phyloP scores from a whole-genome alignment of 306 rosid species.

The Cyclanthera cordifolia region DNA sequence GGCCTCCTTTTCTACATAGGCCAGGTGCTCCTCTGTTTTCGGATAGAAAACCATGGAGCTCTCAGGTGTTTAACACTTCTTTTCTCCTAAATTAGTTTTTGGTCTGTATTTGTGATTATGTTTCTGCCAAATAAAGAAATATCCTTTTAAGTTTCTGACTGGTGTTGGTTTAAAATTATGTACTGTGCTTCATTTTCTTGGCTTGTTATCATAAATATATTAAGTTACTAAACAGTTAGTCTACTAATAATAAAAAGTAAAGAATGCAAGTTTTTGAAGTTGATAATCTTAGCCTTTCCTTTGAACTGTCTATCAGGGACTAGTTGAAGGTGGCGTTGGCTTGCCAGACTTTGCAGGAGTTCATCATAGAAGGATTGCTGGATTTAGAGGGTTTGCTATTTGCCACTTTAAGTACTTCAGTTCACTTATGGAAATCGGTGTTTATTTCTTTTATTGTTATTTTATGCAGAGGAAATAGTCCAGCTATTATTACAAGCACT shows the following conservation, averaged over 20 bases:
- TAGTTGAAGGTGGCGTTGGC: conserved; percentile 64
- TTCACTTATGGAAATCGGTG: neutral
- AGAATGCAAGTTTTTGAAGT: neutral
- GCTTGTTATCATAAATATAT: neutral
- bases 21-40: conserved; percentile 47
- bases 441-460: neutral
- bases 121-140: neutral
- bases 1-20: conserved; percentile 54
- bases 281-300: neutral
- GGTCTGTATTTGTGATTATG: conserved; percentile 8
- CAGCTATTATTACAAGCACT: conserved; percentile 66
- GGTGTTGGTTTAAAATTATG: neutral
- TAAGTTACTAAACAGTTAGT: too few relatives aligned
- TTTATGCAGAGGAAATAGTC: conserved; percentile 49
- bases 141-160: neutral
- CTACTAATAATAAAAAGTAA: too few relatives aligned
- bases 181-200: neutral
- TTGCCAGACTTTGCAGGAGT: conserved; percentile 58
- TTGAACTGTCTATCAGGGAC: conserved; percentile 38
- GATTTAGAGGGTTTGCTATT: conserved; percentile 46
- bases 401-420: neutral
- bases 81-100: neutral
- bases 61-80: conserved; percentile 51
- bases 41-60: conserved; percentile 81
- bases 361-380: conserved; percentile 55